These are phyloP conservation scores for Starmerella roubikii DNA, from an alignment of 805 yeast genomes.

Conservation along the genomic window DNA sequence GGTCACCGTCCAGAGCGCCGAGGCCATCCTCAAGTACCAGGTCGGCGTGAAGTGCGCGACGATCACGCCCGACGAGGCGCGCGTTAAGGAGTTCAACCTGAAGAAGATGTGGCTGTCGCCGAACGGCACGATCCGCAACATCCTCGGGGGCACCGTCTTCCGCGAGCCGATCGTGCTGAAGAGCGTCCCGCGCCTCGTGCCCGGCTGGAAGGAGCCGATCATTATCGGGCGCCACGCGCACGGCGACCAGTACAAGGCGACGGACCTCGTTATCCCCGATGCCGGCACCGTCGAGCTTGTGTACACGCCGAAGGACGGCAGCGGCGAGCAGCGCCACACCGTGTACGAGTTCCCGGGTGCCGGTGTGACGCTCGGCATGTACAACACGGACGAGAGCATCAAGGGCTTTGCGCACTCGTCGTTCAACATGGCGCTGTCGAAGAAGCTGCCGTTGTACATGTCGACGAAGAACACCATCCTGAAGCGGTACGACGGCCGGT, in stretches of 20 bases:
- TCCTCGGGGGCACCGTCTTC: constrained; percentile 91
- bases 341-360: constrained; percentile 58
- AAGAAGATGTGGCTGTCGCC: constrained; percentile 98
- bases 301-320: constrained; percentile 57
- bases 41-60: constrained; percentile 98
- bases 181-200: constrained; percentile 72
- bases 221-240: constrained; percentile 95
- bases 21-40: constrained; percentile 74
- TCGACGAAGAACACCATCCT: constrained; percentile 91
- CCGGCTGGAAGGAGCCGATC: constrained; percentile 90
- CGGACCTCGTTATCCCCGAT: constrained; percentile 64
- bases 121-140: constrained; percentile 91
- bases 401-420: constrained; percentile 85
- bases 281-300: constrained; percentile 70
- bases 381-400: constrained; percentile 87
- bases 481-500: constrained; percentile 87
- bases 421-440: constrained; percentile 70
- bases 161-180: constrained; percentile 92
- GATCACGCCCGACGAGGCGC: constrained; percentile 86
- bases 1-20: constrained; percentile 80
- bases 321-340: constrained; percentile 39
- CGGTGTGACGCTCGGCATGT: constrained; percentile 85
- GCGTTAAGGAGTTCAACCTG: constrained; percentile 79
- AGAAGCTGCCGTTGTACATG: constrained; percentile 67
- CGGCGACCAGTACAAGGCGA: constrained; percentile 94